Evolutionary conservation across 768 basidiomycete species (phyloP).

Genomic region (Sarcomyxa edulis): DNA sequence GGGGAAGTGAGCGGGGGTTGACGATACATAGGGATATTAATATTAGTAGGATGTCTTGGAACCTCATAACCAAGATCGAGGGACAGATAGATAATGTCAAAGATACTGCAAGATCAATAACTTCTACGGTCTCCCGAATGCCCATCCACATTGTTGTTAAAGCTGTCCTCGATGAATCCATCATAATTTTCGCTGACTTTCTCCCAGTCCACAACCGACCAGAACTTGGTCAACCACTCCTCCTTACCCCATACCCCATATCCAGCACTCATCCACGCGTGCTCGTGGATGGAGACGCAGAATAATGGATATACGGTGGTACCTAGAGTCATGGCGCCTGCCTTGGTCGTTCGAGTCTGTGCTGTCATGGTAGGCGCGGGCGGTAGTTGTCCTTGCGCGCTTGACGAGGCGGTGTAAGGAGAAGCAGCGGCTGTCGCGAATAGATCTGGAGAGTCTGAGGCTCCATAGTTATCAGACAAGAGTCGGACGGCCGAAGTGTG

Average conservation of each 20-base stretch:
- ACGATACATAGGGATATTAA: constrained; percentile 2
- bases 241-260: constrained; percentile 93
- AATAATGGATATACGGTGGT: constrained; percentile 67
- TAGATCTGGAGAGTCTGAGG: constrained; percentile 8
- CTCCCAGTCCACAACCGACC: constrained; percentile 77
- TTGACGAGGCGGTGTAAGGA: neutral
- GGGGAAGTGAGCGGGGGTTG: constrained; percentile 1
- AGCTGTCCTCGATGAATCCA: constrained; percentile 3
- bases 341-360: too few relatives aligned
- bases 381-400: neutral
- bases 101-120: too few relatives aligned
- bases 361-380: constrained; percentile 16
- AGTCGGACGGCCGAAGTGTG: constrained; percentile 10
- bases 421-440: too few relatives aligned
- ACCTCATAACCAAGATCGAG: too few relatives aligned
- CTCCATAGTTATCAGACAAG: constrained; percentile 5
- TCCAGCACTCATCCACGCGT: constrained; percentile 80
- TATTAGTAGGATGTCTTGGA: too few relatives aligned
- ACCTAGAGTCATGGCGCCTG: constrained; percentile 33
- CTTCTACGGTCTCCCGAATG: too few relatives aligned
- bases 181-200: constrained; percentile 42
- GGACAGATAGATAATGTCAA: too few relatives aligned
- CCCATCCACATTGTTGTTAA: too few relatives aligned
- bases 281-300: constrained; percentile 77
- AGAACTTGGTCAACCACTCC: constrained; percentile 78